phyloP scores from a whole-genome alignment of 1,284 basidiomycete genomes.

The Pseudozyma sp. region DNA sequence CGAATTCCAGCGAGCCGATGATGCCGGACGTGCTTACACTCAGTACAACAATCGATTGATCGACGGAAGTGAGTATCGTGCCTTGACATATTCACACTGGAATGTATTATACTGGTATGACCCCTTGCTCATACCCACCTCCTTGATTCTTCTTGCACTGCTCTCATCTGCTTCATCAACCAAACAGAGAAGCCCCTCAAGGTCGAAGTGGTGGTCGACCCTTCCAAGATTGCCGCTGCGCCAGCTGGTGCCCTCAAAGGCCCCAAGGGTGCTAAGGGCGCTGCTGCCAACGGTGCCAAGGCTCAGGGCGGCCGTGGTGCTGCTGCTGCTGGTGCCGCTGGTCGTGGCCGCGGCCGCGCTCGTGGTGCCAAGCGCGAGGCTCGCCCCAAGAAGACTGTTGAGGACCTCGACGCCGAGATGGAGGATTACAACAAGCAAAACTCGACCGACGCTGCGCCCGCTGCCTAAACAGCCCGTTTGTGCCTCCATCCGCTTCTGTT shows the following conservation, averaged over 20 bases:
- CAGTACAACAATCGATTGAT: conserved; percentile 98
- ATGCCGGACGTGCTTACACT: conserved; percentile 89
- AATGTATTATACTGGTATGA: not conserved
- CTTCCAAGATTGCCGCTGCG: conserved; percentile 73
- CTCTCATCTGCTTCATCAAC: not conserved
- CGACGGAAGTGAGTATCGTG: conserved; percentile 85
- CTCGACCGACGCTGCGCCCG: conserved; percentile 43
- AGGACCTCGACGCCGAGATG: conserved; percentile 77
- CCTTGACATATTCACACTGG: not conserved
- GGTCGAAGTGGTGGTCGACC: conserved; percentile 96
- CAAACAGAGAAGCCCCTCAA: conserved; percentile 86
- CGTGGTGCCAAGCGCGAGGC: conserved; percentile 67
- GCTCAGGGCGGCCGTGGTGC: conserved; percentile 36
- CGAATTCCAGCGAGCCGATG: conserved; percentile 85
- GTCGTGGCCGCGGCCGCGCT: conserved; percentile 73
- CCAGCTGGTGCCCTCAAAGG: conserved; percentile 41
- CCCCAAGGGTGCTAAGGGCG: conserved; percentile 29
- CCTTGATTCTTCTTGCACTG: not conserved
- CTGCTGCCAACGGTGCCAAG: conserved; percentile 32
- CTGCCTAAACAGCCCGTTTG: conserved; percentile 17
- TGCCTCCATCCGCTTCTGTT: not conserved
- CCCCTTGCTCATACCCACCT: not conserved
- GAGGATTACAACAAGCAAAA: conserved; percentile 67
- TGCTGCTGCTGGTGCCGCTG: conserved; percentile 37
- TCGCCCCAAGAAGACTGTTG: conserved; percentile 73